phyloP scores from a whole-genome alignment of 2,329 filamentous ascomycete species.

The Westerdykella aurantiaca region DNA sequence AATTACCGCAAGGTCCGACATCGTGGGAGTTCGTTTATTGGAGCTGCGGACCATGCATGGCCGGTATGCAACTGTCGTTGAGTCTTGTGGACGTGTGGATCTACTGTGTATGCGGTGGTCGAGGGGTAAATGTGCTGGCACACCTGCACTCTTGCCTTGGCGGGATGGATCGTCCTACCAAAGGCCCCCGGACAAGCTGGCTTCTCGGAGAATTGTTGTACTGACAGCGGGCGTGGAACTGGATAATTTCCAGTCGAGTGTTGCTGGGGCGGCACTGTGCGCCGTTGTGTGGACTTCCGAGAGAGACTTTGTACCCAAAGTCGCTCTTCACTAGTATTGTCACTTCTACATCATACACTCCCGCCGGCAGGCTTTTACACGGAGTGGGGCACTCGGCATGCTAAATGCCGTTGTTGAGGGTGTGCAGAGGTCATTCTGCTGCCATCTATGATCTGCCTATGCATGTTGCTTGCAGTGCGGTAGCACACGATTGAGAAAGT shows the following conservation, averaged over 20 bases:
- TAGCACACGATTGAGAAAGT: too few relatives aligned
- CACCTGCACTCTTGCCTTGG: neutral
- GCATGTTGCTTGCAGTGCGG: too few relatives aligned
- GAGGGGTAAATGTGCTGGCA: neutral
- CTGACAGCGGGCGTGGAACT: slow-evolving; percentile 10
- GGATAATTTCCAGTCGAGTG: slow-evolving; percentile 10
- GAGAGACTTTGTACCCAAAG: too few relatives aligned
- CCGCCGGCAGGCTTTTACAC: too few relatives aligned
- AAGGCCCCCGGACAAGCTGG: slow-evolving; percentile 16
- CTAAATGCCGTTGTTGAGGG: too few relatives aligned
- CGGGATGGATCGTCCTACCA: slow-evolving; percentile 1
- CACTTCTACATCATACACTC: too few relatives aligned
- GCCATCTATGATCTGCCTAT: too few relatives aligned
- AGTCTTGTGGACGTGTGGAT: slow-evolving; percentile 28
- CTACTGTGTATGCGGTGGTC: slow-evolving; percentile 29
- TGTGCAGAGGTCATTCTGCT: too few relatives aligned
- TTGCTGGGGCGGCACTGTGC: too few relatives aligned
- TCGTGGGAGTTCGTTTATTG: slow-evolving; percentile 29
- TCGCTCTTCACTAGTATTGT: too few relatives aligned
- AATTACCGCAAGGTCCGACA: slow-evolving; percentile 23
- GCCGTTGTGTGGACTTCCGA: too few relatives aligned
- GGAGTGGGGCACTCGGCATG: too few relatives aligned
- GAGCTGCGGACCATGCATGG: slow-evolving; percentile 36
- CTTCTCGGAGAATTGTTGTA: slow-evolving; percentile 22
- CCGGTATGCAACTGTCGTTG: slow-evolving; percentile 27